Conservation (phyloP, 129 eudicot species). For the Gnaphalium uliginosum region DNA sequence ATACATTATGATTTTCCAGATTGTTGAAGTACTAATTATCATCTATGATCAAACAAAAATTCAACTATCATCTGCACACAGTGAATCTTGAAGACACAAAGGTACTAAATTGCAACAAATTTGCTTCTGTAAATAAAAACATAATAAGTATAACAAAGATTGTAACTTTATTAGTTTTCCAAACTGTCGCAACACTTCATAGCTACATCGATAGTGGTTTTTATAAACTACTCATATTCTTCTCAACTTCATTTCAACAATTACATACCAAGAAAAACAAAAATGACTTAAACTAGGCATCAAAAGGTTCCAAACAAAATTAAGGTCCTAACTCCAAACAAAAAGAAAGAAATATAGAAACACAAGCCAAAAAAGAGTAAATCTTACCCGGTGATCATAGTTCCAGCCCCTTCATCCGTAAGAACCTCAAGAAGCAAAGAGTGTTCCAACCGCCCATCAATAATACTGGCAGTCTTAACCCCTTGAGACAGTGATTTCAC, state of each 20-base stretch:
- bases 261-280: neutral
- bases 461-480: slow-evolving; percentile 83
- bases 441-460: slow-evolving; percentile 81
- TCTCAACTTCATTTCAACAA: neutral
- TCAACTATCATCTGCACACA: neutral
- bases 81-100: neutral
- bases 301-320: slow-evolving; percentile 17
- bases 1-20: neutral
- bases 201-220: neutral
- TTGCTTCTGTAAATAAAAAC: no score
- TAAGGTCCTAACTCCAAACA: neutral
- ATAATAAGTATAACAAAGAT: neutral
- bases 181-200: neutral
- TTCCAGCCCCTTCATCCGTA: slow-evolving; percentile 94
- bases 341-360: neutral
- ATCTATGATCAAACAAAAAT: neutral
- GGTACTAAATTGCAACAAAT: neutral
- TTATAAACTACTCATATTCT: neutral
- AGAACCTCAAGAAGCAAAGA: slow-evolving; percentile 80
- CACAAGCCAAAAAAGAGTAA: neutral
- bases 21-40: neutral
- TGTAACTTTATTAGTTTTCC: neutral
- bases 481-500: slow-evolving; percentile 74
- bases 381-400: slow-evolving; percentile 80
- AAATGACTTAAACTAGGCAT: slow-evolving; percentile 2